Percentiles rank a stretch among this genome's conserved stretches.
Conservation (phyloP, 192 early-diverging fungal genomes). For the Pilaira anomala region DNA sequence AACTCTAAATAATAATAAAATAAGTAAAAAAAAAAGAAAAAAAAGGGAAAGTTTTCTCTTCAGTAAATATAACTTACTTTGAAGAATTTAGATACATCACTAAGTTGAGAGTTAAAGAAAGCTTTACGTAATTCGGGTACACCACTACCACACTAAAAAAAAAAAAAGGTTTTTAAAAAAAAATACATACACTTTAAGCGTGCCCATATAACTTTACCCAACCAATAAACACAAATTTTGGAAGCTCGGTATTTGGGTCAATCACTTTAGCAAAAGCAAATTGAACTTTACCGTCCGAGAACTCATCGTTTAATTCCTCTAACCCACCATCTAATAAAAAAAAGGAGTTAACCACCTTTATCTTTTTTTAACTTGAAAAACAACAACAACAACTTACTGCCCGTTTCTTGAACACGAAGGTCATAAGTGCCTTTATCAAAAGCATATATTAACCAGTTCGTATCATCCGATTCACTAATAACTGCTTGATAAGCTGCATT, state of each 20-base stretch:
- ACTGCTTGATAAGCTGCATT: slow-evolving; percentile 63
- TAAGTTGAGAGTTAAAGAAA: slow-evolving; percentile 77
- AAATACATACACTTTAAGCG: too few relatives aligned
- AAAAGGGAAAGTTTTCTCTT: background rate
- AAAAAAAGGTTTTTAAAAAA: background rate
- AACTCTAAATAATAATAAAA: slow-evolving; percentile 63
- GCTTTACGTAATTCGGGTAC: slow-evolving; percentile 91
- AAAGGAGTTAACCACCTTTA: background rate
- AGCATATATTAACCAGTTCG: slow-evolving; percentile 72
- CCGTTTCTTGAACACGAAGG: slow-evolving; percentile 60
- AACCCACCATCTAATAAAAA: slow-evolving; percentile 59
- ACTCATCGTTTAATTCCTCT: slow-evolving; percentile 89
- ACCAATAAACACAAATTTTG: slow-evolving; percentile 89
- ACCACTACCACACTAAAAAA: slow-evolving; percentile 80
- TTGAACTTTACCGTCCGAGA: slow-evolving; percentile 85
- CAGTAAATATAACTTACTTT: slow-evolving; percentile 47
- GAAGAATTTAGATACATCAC: slow-evolving; percentile 78
- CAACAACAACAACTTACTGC: slow-evolving; percentile 34
- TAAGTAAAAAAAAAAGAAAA: slow-evolving; percentile 3
- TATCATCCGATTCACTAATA: slow-evolving; percentile 48
- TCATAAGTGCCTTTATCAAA: slow-evolving; percentile 74
- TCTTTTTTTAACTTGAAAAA: background rate
- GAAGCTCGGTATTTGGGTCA: slow-evolving; percentile 82
- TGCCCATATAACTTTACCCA: slow-evolving; percentile 84
- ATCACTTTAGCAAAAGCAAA: slow-evolving; percentile 82